Evolutionary conservation across 2,329 filamentous ascomycete species (phyloP).

Genomic region (Nannizzia gypsea): DNA sequence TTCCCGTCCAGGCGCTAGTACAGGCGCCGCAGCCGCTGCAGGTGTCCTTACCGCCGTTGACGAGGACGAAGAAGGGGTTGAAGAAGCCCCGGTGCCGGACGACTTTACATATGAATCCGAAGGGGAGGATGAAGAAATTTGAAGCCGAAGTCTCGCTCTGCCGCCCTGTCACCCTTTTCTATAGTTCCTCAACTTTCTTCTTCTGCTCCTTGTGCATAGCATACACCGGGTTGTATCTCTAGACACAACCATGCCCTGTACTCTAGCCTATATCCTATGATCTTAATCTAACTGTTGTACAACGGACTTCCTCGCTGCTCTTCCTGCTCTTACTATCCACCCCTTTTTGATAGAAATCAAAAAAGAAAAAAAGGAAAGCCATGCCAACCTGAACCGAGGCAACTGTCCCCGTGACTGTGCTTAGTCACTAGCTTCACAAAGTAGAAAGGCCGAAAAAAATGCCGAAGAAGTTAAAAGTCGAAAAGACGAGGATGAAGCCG

Average conservation of each 20-base stretch:
- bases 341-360: too few relatives aligned
- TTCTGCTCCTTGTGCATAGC: neutral
- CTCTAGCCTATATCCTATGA: neutral
- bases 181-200: neutral
- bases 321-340: neutral
- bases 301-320: neutral
- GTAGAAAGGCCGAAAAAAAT: neutral
- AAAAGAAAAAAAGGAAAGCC: neutral
- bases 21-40: slow-evolving; percentile 58
- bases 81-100: slow-evolving; percentile 37
- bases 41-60: slow-evolving; percentile 78
- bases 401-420: neutral
- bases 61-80: slow-evolving; percentile 46
- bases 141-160: neutral
- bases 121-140: slow-evolving; percentile 21
- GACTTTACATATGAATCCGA: slow-evolving; percentile 39
- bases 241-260: neutral
- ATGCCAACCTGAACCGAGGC: neutral
- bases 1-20: slow-evolving; percentile 19
- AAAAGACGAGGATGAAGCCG: neutral
- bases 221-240: neutral
- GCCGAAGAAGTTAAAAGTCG: neutral
- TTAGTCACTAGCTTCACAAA: neutral
- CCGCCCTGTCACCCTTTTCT: neutral
- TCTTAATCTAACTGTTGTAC: neutral